Evolutionary conservation across 805 yeast genomes (phyloP).

Genomic region (Tetrapisispora pingtungensis): DNA sequence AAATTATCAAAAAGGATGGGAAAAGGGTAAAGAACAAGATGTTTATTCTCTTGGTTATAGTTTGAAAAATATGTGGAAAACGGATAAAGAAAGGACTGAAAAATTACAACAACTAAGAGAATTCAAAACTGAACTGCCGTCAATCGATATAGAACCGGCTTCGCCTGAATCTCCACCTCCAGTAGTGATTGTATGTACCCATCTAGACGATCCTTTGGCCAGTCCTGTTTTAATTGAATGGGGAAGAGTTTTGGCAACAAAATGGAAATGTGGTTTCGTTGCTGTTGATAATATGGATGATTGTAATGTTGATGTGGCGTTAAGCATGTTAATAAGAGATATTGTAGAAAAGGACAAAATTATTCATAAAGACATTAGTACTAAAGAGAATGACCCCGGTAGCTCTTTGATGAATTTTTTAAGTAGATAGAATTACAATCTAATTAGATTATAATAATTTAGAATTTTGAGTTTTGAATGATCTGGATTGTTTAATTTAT

Average conservation of each 20-base stretch:
- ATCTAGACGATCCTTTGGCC: slow-evolving; percentile 43
- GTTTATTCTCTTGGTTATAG: slow-evolving; percentile 50
- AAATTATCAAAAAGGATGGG: slow-evolving; percentile 46
- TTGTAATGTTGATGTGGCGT: slow-evolving; percentile 44
- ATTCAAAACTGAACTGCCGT: slow-evolving; percentile 25
- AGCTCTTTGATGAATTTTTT: slow-evolving; percentile 2
- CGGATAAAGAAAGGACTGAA: slow-evolving; percentile 25
- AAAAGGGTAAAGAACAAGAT: slow-evolving; percentile 58
- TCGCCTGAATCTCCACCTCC: slow-evolving; percentile 49
- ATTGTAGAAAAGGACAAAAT: slow-evolving; percentile 39
- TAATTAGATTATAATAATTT: no score
- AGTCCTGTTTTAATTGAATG: slow-evolving; percentile 50
- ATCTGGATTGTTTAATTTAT: no score
- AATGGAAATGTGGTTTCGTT: slow-evolving; percentile 60
- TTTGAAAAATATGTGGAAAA: slow-evolving; percentile 48
- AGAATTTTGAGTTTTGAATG: no score
- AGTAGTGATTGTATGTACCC: slow-evolving; percentile 56
- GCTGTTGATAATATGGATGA: slow-evolving; percentile 46
- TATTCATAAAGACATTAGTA: neutral
- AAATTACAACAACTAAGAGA: slow-evolving; percentile 26
- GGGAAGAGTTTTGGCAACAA: slow-evolving; percentile 46
- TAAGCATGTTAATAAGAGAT: slow-evolving; percentile 51
- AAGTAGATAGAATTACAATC: neutral
- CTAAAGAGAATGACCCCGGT: neutral
- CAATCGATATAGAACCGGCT: slow-evolving; percentile 28